Evolutionary conservation across 192 early-diverging fungal genomes (phyloP).

Genomic region (Rhizophagus sp.): DNA sequence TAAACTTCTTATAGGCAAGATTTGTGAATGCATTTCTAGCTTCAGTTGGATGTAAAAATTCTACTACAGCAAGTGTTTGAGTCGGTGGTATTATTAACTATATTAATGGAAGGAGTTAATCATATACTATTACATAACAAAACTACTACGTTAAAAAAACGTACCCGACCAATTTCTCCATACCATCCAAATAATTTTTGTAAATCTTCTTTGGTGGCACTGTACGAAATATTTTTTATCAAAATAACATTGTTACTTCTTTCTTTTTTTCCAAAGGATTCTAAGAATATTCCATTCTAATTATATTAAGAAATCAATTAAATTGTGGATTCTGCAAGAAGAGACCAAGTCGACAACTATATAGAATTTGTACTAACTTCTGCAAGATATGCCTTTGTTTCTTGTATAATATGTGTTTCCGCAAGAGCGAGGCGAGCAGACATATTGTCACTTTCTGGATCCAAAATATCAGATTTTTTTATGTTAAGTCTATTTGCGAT

Average conservation of each 20-base stretch:
- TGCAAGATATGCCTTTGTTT: slow-evolving; percentile 92
- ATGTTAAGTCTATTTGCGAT: slow-evolving; percentile 93
- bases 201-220: slow-evolving; percentile 82
- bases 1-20: slow-evolving; percentile 90
- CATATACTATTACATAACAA: neutral
- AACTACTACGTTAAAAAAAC: slow-evolving; percentile 8
- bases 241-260: slow-evolving; percentile 89
- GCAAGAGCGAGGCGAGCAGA: slow-evolving; percentile 94
- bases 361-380: slow-evolving; percentile 35
- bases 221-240: slow-evolving; percentile 93
- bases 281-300: slow-evolving; percentile 75
- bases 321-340: too few relatives aligned
- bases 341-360: too few relatives aligned
- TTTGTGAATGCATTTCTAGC: slow-evolving; percentile 85
- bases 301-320: too few relatives aligned
- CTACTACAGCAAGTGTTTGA: slow-evolving; percentile 91
- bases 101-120: neutral
- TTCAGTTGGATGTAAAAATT: slow-evolving; percentile 88
- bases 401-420: slow-evolving; percentile 94
- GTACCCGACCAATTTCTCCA: slow-evolving; percentile 85
- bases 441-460: slow-evolving; percentile 83
- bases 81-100: slow-evolving; percentile 84
- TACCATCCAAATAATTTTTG: slow-evolving; percentile 79
- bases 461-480: slow-evolving; percentile 88
- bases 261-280: slow-evolving; percentile 75